Evolutionary conservation across 2,329 filamentous ascomycete species (phyloP).

Genomic region (Waltergamsia citrina): DNA sequence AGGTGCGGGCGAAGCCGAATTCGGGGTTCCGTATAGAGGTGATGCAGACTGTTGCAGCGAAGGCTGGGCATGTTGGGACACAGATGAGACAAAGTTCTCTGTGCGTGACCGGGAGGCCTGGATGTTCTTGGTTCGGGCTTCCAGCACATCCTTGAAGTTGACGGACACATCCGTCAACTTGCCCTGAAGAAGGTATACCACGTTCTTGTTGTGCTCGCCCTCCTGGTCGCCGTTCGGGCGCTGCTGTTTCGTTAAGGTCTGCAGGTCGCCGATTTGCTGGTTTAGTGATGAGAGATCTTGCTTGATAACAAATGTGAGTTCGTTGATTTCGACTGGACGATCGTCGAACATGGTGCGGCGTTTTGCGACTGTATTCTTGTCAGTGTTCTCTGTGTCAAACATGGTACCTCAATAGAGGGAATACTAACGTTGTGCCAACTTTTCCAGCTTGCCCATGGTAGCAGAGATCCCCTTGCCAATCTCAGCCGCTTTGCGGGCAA

Average conservation of each 20-base stretch:
- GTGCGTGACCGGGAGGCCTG: slow-evolving; percentile 86
- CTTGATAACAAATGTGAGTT: slow-evolving; percentile 96
- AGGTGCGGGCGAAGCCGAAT: slow-evolving; percentile 55
- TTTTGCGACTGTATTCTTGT: slow-evolving; percentile 59
- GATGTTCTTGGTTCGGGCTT: slow-evolving; percentile 95
- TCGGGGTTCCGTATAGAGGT: slow-evolving; percentile 76
- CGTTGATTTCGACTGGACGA: slow-evolving; percentile 90
- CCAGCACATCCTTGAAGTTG: slow-evolving; percentile 95
- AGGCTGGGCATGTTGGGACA: slow-evolving; percentile 65
- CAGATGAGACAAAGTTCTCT: slow-evolving; percentile 91
- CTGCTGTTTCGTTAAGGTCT: slow-evolving; percentile 66
- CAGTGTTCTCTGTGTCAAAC: background rate
- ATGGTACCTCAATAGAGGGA: background rate
- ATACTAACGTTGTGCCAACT: slow-evolving; percentile 68
- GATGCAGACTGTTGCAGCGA: slow-evolving; percentile 68
- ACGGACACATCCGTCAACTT: slow-evolving; percentile 86
- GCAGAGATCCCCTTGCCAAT: slow-evolving; percentile 86
- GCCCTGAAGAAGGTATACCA: slow-evolving; percentile 82
- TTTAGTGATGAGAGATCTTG: slow-evolving; percentile 82
- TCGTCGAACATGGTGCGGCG: slow-evolving; percentile 97
- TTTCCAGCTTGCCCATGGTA: slow-evolving; percentile 92
- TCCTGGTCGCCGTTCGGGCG: slow-evolving; percentile 70
- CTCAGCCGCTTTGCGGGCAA: slow-evolving; percentile 82
- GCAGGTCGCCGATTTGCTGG: slow-evolving; percentile 77
- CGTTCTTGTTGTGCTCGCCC: slow-evolving; percentile 96